Base-by-base conservation (phyloP, 176 grass and related monocot species). In the Aegilops umbellulata region DNA sequence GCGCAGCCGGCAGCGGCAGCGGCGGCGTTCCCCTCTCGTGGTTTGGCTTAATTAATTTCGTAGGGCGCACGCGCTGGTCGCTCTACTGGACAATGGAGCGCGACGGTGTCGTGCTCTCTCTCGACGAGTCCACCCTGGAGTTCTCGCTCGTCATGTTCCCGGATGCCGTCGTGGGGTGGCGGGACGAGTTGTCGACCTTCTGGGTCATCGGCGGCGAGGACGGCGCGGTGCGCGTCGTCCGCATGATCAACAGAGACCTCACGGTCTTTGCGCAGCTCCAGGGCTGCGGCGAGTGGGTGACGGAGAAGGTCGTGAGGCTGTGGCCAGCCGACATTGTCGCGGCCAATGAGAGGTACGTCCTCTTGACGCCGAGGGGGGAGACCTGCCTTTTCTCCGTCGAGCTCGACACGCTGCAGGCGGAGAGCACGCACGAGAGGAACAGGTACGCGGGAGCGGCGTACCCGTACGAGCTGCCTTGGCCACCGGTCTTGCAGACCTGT, bases 361-460 rank as follows among this genome's bases (percentile, higher is more conserved):
- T 83, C 15, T n/a, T 88, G 27, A 78, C 74, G n/a, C 87, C 80
- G 11, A 7, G 27, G 16, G 49, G 77, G 22, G 35, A 77, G 46
- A 83, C 27, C 15, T 79, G 80, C 35, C 51, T 88, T 4, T 88
- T 88, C 65, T 79, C 81, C 65, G n/a, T 88, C 7, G 66, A 79
- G 10, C 53, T 88, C 39, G n/a, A 79, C 2, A 84, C 65, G 6
- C 14, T 23, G n/a, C 3, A 16, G 55, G 55, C 15, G 11, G 81
- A 79, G n/a, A 16, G 39, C 1, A 3, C 14, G 0, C 65, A 38
- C 7, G 65, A 63, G 74, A 74, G 74, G 74, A 84, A 84, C 29
- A 62, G 0, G 60, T 81, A 65, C 14, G 20, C 67, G 0, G 85
- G 85, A 3, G 0, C 20, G 7, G 42, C 78, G 4, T 87, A 55